Conservation (phyloP, 2,329 filamentous ascomycete genomes). For the Arthrobotrys musiformis region DNA sequence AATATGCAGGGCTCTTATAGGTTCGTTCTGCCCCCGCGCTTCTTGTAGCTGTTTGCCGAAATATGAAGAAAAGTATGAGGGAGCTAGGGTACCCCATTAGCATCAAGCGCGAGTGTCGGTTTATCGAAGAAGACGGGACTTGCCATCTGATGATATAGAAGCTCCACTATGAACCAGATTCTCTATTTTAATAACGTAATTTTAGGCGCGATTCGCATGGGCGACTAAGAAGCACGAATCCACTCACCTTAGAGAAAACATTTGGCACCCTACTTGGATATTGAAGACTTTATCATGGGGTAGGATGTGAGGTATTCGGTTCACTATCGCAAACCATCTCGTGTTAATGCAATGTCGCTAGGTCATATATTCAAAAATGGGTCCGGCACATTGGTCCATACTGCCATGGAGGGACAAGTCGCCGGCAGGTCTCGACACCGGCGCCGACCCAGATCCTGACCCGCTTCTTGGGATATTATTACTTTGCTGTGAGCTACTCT, state of each 20-base stretch:
- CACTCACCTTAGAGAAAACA: slow-evolving; percentile 52
- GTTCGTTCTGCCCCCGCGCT: slow-evolving; percentile 70
- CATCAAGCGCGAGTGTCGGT: slow-evolving; percentile 54
- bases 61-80: slow-evolving; percentile 95
- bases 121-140: slow-evolving; percentile 60
- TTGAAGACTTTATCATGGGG: slow-evolving; percentile 54
- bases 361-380: neutral
- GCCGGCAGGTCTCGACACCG: slow-evolving; percentile 1
- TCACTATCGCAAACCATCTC: slow-evolving; percentile 23
- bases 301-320: slow-evolving; percentile 45
- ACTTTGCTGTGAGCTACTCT: slow-evolving; percentile 25
- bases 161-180: slow-evolving; percentile 68
- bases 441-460: slow-evolving; percentile 5
- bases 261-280: slow-evolving; percentile 49
- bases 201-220: slow-evolving; percentile 51
- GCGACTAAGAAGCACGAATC: neutral
- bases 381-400: slow-evolving; percentile 4
- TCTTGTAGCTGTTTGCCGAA: slow-evolving; percentile 82
- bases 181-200: slow-evolving; percentile 43
- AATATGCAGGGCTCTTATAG: slow-evolving; percentile 88
- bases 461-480: slow-evolving; percentile 1
- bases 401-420: slow-evolving; percentile 47
- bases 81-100: slow-evolving; percentile 70
- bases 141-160: slow-evolving; percentile 77
- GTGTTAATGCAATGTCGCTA: neutral